Evolutionary conservation across 192 early-diverging fungal species (phyloP).

Genomic region (Coemansia sp.): DNA sequence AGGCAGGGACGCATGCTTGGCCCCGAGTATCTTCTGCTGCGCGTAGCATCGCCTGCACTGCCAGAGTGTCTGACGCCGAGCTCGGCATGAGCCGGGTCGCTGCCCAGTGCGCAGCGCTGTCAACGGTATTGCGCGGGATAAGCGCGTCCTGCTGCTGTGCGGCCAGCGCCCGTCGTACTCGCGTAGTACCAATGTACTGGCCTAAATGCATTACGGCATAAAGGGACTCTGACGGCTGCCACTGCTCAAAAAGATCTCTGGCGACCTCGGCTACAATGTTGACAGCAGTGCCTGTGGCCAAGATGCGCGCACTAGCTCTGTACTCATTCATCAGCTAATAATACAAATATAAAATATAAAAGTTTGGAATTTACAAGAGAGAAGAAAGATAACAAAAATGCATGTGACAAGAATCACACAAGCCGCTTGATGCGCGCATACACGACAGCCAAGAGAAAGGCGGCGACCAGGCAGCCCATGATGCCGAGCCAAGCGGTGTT

Average conservation of each 20-base stretch:
- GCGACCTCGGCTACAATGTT: slow-evolving; percentile 33
- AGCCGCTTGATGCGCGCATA: slow-evolving; percentile 9
- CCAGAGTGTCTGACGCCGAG: not conserved
- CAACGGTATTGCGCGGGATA: not conserved
- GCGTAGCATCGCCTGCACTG: not conserved
- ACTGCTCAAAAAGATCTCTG: slow-evolving; percentile 18
- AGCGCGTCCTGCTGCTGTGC: not conserved
- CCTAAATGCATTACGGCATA: slow-evolving; percentile 16
- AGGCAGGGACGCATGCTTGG: not conserved
- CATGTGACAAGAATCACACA: slow-evolving; percentile 9
- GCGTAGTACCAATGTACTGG: slow-evolving; percentile 24
- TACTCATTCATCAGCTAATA: slow-evolving; percentile 12
- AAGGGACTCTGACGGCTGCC: not conserved
- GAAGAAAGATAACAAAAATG: not conserved
- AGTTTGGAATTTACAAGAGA: not conserved
- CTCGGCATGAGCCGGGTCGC: not conserved
- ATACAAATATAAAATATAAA: not conserved
- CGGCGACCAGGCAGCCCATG: slow-evolving; percentile 48
- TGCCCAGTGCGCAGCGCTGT: not conserved
- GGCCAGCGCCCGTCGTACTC: not conserved
- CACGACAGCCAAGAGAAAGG: slow-evolving; percentile 34
- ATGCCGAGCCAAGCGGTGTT: slow-evolving; percentile 59
- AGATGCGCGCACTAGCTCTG: slow-evolving; percentile 21
- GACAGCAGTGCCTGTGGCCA: slow-evolving; percentile 17
- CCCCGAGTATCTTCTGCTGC: not conserved